Evolutionary conservation across 2,329 filamentous ascomycete species (phyloP).

Genomic region (Aspergillus sojae): DNA sequence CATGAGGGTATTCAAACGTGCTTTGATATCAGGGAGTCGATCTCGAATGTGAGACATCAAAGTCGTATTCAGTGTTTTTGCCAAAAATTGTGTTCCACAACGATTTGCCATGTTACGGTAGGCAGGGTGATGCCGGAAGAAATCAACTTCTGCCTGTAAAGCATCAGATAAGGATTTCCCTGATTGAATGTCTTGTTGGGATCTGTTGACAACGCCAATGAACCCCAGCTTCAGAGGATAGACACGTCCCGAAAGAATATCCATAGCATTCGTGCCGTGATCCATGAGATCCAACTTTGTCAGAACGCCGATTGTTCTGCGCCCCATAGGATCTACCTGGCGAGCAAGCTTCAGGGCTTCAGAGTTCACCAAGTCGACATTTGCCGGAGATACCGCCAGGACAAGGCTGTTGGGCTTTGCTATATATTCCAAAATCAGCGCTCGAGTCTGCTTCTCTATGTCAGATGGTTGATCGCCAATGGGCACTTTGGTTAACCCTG

Average conservation of each 20-base stretch:
- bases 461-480: slow-evolving; percentile 97
- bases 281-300: slow-evolving; percentile 99
- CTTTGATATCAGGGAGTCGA: slow-evolving; percentile 95
- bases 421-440: slow-evolving; percentile 96
- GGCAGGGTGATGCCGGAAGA: slow-evolving; percentile 95
- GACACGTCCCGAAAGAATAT: slow-evolving; percentile 95
- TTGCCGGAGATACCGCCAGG: slow-evolving; percentile 92
- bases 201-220: slow-evolving; percentile 96
- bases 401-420: slow-evolving; percentile 99
- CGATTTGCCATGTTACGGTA: slow-evolving; percentile 94
- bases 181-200: slow-evolving; percentile 95
- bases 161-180: slow-evolving; percentile 95
- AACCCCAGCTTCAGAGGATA: slow-evolving; percentile 97
- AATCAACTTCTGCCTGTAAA: slow-evolving; percentile 84
- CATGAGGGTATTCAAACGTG: slow-evolving; percentile 95
- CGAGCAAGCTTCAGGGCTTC: slow-evolving; percentile 95
- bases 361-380: slow-evolving; percentile 97
- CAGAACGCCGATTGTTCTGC: slow-evolving; percentile 92
- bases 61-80: slow-evolving; percentile 91
- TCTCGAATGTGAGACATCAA: slow-evolving; percentile 97
- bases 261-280: slow-evolving; percentile 94
- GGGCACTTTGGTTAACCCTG: slow-evolving; percentile 94
- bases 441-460: slow-evolving; percentile 97
- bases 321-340: slow-evolving; percentile 92
- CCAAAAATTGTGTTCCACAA: slow-evolving; percentile 91